Evolutionary conservation across 768 basidiomycete genomes (phyloP), one percentile per base, ranked within the genome.

Genomic region (Lactarius trivialis): DNA sequence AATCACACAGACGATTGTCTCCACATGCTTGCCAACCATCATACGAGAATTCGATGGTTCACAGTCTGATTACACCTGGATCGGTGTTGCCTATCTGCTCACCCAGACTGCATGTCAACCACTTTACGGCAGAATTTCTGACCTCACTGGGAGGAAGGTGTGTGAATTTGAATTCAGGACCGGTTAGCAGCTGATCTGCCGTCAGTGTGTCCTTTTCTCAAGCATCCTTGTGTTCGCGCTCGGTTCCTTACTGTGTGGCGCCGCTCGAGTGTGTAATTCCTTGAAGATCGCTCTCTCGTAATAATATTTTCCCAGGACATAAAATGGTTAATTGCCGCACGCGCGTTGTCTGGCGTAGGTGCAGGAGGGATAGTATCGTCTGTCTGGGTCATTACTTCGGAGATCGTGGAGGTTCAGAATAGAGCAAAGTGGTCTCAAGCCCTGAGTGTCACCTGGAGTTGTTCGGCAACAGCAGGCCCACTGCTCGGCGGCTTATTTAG

Each of bases 91-190:
- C 17, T 93, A 93, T 69, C 83, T 93, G 81, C 80, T 93, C 60
- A 90, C 90, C 1, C 91, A 93, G 69, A 93, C 91, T 0, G 89
- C 88, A 30, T 86, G 85, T 64, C 91, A 93, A 69, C 91, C 91
- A 33, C 74, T 93, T 28, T 93, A 91, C 69, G 91, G 88, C 57
- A 82, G 82, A 68, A 73, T 93, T 43, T 91, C 90, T 57, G 89
- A 92, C 73, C 79, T 92, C 48, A 75, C 87, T 57, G 91, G 91
- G 33, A 81, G 91, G 52, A 91, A 87, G 81, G 91, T 90, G 48
- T 33, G 77, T 65, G 61, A 56, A 26, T 50, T 64, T 58, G 37
- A 62, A 52, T 56, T 55, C 50, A 54, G 36, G 15, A 36, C 17
- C 60, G 21, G 39, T 17, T 21, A 59, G 54, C 56, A 52, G 55